phyloP scores from a whole-genome alignment of 768 basidiomycete genomes.

The Clitopilus hobsonii region DNA sequence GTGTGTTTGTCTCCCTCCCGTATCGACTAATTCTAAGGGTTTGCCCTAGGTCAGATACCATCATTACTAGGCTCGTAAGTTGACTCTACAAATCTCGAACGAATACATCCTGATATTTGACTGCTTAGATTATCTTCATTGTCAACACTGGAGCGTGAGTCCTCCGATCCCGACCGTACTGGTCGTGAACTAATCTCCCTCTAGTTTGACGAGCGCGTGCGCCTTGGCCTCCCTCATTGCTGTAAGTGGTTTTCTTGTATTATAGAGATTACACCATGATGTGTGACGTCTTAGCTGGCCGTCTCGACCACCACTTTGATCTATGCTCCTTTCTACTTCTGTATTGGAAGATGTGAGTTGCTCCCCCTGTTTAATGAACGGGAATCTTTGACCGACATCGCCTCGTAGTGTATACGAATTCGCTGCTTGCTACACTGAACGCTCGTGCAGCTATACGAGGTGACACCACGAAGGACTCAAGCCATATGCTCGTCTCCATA shows the following conservation, averaged over 20 bases:
- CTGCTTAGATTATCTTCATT: slow-evolving; percentile 15
- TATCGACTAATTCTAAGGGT: neutral
- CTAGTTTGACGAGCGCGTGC: slow-evolving; percentile 3
- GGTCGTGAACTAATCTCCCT: too few relatives aligned
- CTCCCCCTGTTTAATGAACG: neutral
- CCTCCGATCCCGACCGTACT: too few relatives aligned
- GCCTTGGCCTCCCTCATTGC: slow-evolving; percentile 8
- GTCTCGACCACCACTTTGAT: slow-evolving; percentile 21
- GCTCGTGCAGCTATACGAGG: slow-evolving; percentile 11
- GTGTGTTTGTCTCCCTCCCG: neutral
- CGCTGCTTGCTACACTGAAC: slow-evolving; percentile 20
- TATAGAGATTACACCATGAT: too few relatives aligned
- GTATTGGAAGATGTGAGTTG: slow-evolving; percentile 25
- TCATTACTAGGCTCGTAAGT: slow-evolving; percentile 15
- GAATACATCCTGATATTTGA: too few relatives aligned
- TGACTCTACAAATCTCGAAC: neutral
- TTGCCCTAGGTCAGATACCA: slow-evolving; percentile 14
- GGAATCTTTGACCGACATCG: neutral
- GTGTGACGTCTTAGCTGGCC: slow-evolving; percentile 13
- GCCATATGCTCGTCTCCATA: slow-evolving; percentile 10
- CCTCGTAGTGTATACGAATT: slow-evolving; percentile 21
- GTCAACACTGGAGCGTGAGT: slow-evolving; percentile 17
- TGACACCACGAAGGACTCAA: slow-evolving; percentile 6
- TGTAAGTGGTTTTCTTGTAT: slow-evolving; percentile 4
- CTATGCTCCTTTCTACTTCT: slow-evolving; percentile 28